Evolutionary conservation across 2,329 filamentous ascomycete species (phyloP), one percentile per base, ranked within the genome.

Genomic region (Conoideocrella luteorostrata): DNA sequence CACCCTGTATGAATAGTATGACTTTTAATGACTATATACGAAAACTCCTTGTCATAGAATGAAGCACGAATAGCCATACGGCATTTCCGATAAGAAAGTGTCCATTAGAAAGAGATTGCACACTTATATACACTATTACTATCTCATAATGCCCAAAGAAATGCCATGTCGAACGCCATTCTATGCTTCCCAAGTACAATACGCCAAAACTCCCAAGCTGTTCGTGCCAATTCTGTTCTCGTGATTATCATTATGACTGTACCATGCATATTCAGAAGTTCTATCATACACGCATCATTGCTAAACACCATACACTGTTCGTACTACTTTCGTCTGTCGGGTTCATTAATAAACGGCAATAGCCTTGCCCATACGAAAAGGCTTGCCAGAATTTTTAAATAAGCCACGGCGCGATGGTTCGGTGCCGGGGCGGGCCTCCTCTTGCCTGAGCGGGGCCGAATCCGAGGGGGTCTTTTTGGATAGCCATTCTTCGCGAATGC

Each of bases 401-500:
- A 48, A 34, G 41, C 45, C 41, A 23, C 45, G 47, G 11, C 47
- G 24, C 7, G 18, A 4, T 15, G 37, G 17, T 20, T 26, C 37
- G 23, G 36, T 9, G 26, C 36, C 29, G 43, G 24, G 9, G 33
- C 34, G 43, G 44, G 29, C 15, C 39, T 39, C 11, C 9, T 10
- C 15, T 17, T 20, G 15, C 22, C 17, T 4, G 4, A 34, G 46
- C 32, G 45, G 49, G 37, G 41, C 45, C 43, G 44, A 13, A 9
- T n/a, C 36, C 18, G 33, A 24, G 5, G 11, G 15, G 4, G 41
- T 15, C 18, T 39, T 53, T 52, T 43, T 54, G 15, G 51, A 29
- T 52, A 71, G 80, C 79, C 88, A 93, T 46, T 78, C 80, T 48
- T 80, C 75, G 64, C 87, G 86, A 70, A 97, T 95, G 68, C 82